phyloP scores from a whole-genome alignment of 768 basidiomycete species.

The Termitomyces sp. region DNA sequence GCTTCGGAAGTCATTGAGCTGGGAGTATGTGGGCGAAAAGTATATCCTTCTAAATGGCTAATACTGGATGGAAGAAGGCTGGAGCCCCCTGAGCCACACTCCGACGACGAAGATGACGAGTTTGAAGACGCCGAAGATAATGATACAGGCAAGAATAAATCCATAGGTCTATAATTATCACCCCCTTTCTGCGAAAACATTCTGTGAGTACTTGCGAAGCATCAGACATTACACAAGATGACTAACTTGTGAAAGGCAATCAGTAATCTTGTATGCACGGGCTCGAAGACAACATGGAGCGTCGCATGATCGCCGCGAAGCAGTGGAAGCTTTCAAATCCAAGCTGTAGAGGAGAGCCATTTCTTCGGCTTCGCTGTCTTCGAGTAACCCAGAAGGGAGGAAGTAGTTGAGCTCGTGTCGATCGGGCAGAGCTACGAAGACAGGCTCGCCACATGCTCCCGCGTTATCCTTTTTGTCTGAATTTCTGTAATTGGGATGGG shows the following conservation, averaged over 20 bases:
- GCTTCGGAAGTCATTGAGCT: neutral
- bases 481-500: neutral
- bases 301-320: neutral
- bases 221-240: neutral
- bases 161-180: neutral
- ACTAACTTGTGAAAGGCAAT: neutral
- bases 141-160: neutral
- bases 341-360: neutral
- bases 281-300: slow-evolving; percentile 4
- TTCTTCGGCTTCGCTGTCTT: neutral
- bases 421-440: neutral
- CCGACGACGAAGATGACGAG: neutral
- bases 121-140: neutral
- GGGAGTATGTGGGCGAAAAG: neutral
- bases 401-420: neutral
- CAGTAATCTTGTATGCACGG: neutral
- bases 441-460: neutral
- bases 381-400: slow-evolving; percentile 6
- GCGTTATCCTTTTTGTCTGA: neutral
- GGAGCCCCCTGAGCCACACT: neutral
- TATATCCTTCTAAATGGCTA: neutral
- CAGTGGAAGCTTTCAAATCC: neutral
- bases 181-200: neutral
- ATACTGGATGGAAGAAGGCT: neutral
- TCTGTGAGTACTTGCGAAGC: neutral